Evolutionary conservation across 2,329 filamentous ascomycete species (phyloP), one percentile per base, ranked within the genome.

Genomic region (Colletotrichum sp.): DNA sequence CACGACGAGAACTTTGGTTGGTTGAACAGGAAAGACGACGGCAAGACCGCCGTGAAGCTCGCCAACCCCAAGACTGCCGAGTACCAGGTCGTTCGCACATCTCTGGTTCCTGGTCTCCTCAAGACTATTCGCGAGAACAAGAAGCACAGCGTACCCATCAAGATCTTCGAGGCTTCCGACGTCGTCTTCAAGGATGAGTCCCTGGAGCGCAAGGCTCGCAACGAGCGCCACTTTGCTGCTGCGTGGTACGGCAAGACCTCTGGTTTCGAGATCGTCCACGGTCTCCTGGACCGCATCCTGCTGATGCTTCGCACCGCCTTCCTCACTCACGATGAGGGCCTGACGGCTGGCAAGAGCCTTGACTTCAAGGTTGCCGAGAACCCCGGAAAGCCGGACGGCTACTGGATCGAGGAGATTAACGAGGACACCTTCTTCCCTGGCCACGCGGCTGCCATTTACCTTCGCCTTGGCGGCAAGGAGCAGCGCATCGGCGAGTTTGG

Each of bases 1-100:
- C 96, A 98, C 85, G 96, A 99, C 82, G 97, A 99, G 90, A 99
- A 99, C 88, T 99, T 99, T 84, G 94, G 90, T 76, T 98, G 95
- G 94, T 89, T 99, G 16, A 98, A 98, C 87, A 94, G 96, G 82
- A 93, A 93, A 82, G 96, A 98, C 80, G 95, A 98, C 81, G 95
- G 95, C 78, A 93, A 90, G 75, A 95, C 94, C 0, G 96, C 95
- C 32, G 92, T 98, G 79, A 93, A 92, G 80, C 93, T 98, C 55
- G 95, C 95, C 78, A 98, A 98, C 85, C 96, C 96, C 72, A 98
- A 98, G 89, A 98, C 96, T 0, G 90, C 92, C 30, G 96, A 98
- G 83, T 98, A 98, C 86, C 96, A 98, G 86, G 93, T 98, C 71
- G 96, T 98, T 30, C 94, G 96, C 75, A 98, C 96, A 30, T 95